Evolutionary conservation across 2,329 filamentous ascomycete species (phyloP), one percentile per base, ranked within the genome.

Genomic region (Bertia moriformis): DNA sequence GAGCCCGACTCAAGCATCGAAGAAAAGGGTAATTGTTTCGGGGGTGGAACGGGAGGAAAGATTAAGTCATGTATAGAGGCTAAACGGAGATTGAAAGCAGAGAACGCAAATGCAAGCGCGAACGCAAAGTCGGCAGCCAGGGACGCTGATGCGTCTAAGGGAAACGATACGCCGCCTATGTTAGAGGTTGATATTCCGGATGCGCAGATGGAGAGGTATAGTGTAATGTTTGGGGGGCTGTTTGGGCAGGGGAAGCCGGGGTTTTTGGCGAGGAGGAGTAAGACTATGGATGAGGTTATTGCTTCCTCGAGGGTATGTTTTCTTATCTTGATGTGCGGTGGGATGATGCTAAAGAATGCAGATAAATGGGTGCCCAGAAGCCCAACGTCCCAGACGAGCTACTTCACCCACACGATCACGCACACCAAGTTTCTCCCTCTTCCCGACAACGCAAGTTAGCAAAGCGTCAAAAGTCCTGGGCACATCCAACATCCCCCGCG

Each of bases 151-250:
- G 46, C 38, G 35, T 19, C 39, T 38, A 20, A 29, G 17, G 33
- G 37, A n/a, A 35, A 41, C n/a, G 48, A 45, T 10, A 39, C 41
- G 14, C 51, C 53, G 7, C 57, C 61, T 2, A 56, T 80, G 4
- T 62, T 95, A 15, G 69, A 87, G 48, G 70, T 95, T 14, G 75
- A 88, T 39, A 91, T 95, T 41, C 88, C 89, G 1, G 71, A 73
- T 38, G 69, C 83, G 40, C 75, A 81, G 44, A 67, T 96, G 68
- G 89, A 95, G 54, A 69, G 89, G 38, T 96, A 94, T 49, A 94
- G 87, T 48, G 73, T 95, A 46, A 95, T 95, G 88, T 95, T 96
- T 52, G 76, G 79, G 40, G 73, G 72, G 27, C 66, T 95, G 4
- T 62, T 94, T 18, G 70, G 73, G 43, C 10, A 18, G 15, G 17